Conservation (phyloP, 495 filamentous ascomycete genomes). For the Pseudevernia furfuracea region DNA sequence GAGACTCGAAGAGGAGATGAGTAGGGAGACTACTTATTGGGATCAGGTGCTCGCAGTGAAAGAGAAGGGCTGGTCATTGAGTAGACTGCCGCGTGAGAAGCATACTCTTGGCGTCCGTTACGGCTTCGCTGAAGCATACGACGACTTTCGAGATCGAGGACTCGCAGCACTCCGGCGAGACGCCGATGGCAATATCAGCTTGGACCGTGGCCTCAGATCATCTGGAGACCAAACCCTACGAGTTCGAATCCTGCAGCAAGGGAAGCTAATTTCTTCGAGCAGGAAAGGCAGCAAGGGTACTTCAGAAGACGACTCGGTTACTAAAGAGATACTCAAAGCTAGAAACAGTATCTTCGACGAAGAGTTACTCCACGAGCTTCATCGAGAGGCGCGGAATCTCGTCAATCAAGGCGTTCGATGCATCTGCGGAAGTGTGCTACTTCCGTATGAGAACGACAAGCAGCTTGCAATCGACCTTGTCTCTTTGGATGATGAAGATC, state of each 20-base stretch:
- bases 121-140: slow-evolving; percentile 76
- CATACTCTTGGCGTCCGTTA: slow-evolving; percentile 76
- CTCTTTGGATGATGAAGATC: slow-evolving; percentile 41
- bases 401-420: slow-evolving; percentile 51
- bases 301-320: slow-evolving; percentile 33
- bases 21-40: slow-evolving; percentile 81
- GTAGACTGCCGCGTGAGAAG: slow-evolving; percentile 60
- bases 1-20: slow-evolving; percentile 66
- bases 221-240: slow-evolving; percentile 55
- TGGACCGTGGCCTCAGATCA: slow-evolving; percentile 60
- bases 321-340: slow-evolving; percentile 53
- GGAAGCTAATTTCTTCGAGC: slow-evolving; percentile 38
- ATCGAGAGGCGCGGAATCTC: slow-evolving; percentile 66
- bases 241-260: slow-evolving; percentile 46
- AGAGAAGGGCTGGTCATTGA: slow-evolving; percentile 77
- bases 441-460: slow-evolving; percentile 36
- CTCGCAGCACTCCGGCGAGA: slow-evolving; percentile 67
- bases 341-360: slow-evolving; percentile 84
- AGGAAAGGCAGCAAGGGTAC: slow-evolving; percentile 32
- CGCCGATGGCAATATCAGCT: slow-evolving; percentile 61
- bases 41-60: slow-evolving; percentile 70
- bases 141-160: slow-evolving; percentile 69
- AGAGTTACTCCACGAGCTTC: slow-evolving; percentile 89
- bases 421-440: slow-evolving; percentile 14
- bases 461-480: slow-evolving; percentile 61